Base-by-base conservation (phyloP, 495 filamentous ascomycete species). In the Aspergillus hancockii region DNA sequence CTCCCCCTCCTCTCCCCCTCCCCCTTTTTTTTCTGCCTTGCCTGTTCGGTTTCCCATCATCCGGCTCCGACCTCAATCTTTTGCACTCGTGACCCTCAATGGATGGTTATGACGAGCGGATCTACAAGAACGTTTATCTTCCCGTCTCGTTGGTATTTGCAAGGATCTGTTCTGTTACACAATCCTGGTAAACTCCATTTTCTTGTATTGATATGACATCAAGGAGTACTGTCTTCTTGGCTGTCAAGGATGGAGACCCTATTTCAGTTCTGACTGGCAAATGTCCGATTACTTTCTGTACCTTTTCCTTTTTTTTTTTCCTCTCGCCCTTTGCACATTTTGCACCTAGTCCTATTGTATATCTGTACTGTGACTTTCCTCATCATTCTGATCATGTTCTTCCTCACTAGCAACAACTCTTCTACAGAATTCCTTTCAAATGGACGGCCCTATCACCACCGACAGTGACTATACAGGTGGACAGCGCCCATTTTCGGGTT, bases 391-490 rank as follows among this genome's bases (percentile, higher is more conserved):
- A 64, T 36, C 41, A 64, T 68, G 54, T 23, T 54, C 51, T 46
- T n/a, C 43, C 60, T 45, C 43, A 43, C 53, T 57, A 72, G 68
- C 64, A 61, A 69, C 72, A 59, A 64, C 73, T 46, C 63, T 79
- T 28, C 61, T 78, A 21, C 72, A 75, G 12, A 74, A 67, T 36
- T 54, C 72, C 25, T 78, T 76, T 60, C 60, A 60, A 49, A 67
- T 80, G 69, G 72, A 71, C 41, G 70, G 67, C 66, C 67, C 75
- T 8, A 68, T 71, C 49, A 74, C 72, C 49, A 69, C 74, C 38
- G 76, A 79, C 58, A 67, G 71, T 49, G 73, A 78, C 61, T 80
- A 77, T 65, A 67, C 74, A 36, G 70, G 62, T 49, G 59, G 66
- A 22, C 73, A 76, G 34, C 66, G 66, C 30, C 56, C 49, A 10